Evolutionary conservation across 306 rosid species (phyloP), one percentile per base, ranked within the genome.

Genomic region (Cicer pinnatifidum): DNA sequence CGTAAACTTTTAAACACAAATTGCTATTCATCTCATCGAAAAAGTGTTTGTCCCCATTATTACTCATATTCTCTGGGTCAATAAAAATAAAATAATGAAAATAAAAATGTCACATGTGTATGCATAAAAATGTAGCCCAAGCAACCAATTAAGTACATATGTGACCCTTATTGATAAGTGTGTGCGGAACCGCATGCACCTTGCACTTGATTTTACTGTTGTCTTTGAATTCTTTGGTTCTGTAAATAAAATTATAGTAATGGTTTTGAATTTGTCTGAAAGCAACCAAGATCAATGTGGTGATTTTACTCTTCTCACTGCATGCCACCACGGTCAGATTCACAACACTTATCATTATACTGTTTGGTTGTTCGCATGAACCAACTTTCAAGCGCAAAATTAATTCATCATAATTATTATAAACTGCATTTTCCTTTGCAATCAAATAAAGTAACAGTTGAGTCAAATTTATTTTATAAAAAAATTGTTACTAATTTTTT

Each of bases 311-410:
- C 82, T 80, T 78, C 73, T 66, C 53, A 77, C 71, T 72, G 80
- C 76, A 87, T 72, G 80, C n/a, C 76, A 87, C 51, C 60, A 43
- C 67, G 46, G 75, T 78, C 66, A 43, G 69, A 80, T 75, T 73
- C 64, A 13, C 64, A 43, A 80, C 11, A 52, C 82, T 78, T 86
- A 83, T 83, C 84, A 83, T 83, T 75, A 63, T 75, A 83, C 85
- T 86, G 87, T 83, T 83, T 78, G 47, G 56, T 80, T 80, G 64
- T 75, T 82, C 82, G 85, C 87, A 80, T 82, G 84, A 75, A 84
- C 76, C 79, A 58, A 61, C 82, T 9, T 77, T 66, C 73, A 41
- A 63, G 20, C 41, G 28, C 69, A 73, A 76, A 75, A 54, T 63
- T 71, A 72, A 75, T 73, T 61, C 68, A 63, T 82, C 76, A 76